Evolutionary conservation across 2,329 filamentous ascomycete species (phyloP), one percentile per base, ranked within the genome.

Genomic region (Raffaelea arxii): DNA sequence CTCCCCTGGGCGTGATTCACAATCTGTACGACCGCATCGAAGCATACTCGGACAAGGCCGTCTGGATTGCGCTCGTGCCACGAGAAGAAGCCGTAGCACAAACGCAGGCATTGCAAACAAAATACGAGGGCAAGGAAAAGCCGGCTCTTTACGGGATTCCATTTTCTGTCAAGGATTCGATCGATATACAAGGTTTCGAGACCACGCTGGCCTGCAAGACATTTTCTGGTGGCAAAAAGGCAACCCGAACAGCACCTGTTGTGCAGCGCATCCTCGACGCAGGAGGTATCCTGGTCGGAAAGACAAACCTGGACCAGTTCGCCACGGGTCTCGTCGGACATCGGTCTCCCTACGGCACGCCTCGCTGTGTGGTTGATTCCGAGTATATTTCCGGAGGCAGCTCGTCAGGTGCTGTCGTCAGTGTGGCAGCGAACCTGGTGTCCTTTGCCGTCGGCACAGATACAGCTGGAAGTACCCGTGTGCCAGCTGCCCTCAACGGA

Each of bases 261-360:
- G 69, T 75, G 21, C 61, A 70, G 22, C 65, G 63, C 38, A 56
- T 77, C 4, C 61, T 76, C 4, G 61, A 65, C 5, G 68, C 71
- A 14, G 77, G 77, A 6, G 77, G 68, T 1, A 56, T 80, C 3
- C 71, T 75, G 48, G 65, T 80, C 38, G 77, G 77, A 24, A 80
- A 80, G 55, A 67, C 66, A 11, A 75, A 74, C 53, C 66, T 82
- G 44, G 78, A 82, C 55, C 77, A 82, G 57, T 65, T 82, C 4
- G 78, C 77, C 3, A 81, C 77, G 1, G 78, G 78, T 1, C 64
- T 82, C 3, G 74, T 71, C 10, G 78, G 49, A 1, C 42, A 77
- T 14, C 75, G 71, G 9, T 78, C 74, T 3, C 75, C 77, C 0
- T 79, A 74, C 50, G 78, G 78, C 2, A 66, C 57, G 60, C 50